Base-by-base conservation (phyloP, 306 rosid species). In the Clitoria ternatea region DNA sequence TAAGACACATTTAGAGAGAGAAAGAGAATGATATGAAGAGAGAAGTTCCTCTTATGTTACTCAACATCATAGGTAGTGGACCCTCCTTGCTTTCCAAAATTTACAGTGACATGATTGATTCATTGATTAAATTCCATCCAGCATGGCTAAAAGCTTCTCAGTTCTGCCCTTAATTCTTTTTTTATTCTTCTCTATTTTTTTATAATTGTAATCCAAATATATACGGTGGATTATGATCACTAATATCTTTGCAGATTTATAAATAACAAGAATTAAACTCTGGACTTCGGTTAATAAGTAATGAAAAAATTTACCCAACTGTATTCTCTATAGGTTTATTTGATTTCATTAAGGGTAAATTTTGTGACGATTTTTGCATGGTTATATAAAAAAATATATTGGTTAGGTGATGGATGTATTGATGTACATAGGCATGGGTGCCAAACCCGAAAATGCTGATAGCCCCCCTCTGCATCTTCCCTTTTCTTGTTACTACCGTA, bases 71-170 rank as follows among this genome's bases (percentile, higher is more conserved):
- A 29, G 63, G 6, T 1, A 30, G 63, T 56, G 63, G 63, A 29
- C 79, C 83, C 83, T 61, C 66, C 44, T 23, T 59, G 67, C 74
- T 89, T 83, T 82, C 72, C 79, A 74, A 82, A 80, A 74, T 37
- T 82, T 49, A 83, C 92, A 69, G 70, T 83, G 70, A 69, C 79
- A 86, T 92, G 85, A 90, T 92, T 88, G 87, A 83, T 68, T 29
- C 84, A 80, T 79, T 82, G 84, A 88, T 90, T 83, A 82, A 79
- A 66, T 50, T 77, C 80, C 55, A 87, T 56, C 67, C 65, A 56
- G 81, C 82, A 77, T 75, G 80, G 75, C 81, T 63, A 69, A 85
- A 84, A 84, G 77, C 48, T 54, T 42, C 40, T 29, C 3, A 14
- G 3, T 29, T 56, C 65, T 53, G 48, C 33, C 73, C 45, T 66